Evolutionary conservation across 2,329 filamentous ascomycete species (phyloP), one percentile per base, ranked within the genome.

Genomic region (Alternaria brassicae): DNA sequence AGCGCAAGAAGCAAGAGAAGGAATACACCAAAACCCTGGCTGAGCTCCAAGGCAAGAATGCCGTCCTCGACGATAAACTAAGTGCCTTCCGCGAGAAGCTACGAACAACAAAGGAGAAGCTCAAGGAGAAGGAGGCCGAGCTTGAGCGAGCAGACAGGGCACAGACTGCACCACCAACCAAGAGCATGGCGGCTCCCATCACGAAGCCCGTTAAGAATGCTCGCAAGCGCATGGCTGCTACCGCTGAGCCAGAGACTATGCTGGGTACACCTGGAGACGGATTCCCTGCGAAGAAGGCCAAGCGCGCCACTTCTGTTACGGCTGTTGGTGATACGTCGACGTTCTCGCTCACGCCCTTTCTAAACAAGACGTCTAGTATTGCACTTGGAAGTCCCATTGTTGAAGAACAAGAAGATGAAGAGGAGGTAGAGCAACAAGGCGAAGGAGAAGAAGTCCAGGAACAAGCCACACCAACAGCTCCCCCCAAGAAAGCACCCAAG

Each of bases 301-400:
- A 74, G 61, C 81, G 82, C 60, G 75, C 73, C 12, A 85, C 88
- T 19, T 84, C 86, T 36, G 71, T 71, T 3, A 84, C 86, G 1
- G 80, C 87, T 55, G 81, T 91, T 5, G 92, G 91, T 28, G 92
- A 96, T 72, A 97, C 97, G 77, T 97, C 93, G 0, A 89, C 86
- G 3, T 97, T 98, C 77, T 97, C 93, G 4, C 92, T 97, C 64
- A 98, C 94, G 0, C 94, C 94, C 0, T 97, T 96, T 81, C 83
- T 98, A 61, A 96, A 93, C 77, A 88, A 89, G 50, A 89, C 87
- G 25, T 88, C 84, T 61, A 89, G 82, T 63, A 80, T 89, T 13
- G 78, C 80, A n/a, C 79, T 81, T 6, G 80, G 81, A 25, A 77
- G 69, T 58, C 76, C 78, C 28, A 81, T 77, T 28, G 68, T 74